These are phyloP conservation scores for Russula foetens DNA, from an alignment of 768 basidiomycete genomes.

Conservation along the genomic window DNA sequence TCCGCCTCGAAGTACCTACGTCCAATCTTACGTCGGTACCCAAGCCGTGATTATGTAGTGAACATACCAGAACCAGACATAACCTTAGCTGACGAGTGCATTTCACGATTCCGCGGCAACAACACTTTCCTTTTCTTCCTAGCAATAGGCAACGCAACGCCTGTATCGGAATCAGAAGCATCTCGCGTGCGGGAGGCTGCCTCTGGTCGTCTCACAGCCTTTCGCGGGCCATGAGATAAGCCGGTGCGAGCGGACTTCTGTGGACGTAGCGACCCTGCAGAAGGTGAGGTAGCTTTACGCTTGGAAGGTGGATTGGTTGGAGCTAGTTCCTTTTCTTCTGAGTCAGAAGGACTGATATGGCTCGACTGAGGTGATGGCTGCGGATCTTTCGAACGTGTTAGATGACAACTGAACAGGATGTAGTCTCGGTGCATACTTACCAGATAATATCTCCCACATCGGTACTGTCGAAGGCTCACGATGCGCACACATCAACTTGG, in stretches of 20 bases:
- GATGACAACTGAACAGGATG: not conserved
- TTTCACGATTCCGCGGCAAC: not conserved
- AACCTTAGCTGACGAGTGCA: not conserved
- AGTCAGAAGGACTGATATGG: not conserved
- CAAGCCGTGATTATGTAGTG: not conserved
- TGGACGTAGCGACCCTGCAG: not conserved
- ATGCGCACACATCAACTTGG: constrained; percentile 1
- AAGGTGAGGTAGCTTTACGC: constrained; percentile 2
- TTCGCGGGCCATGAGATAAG: not conserved
- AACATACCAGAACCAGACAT: not conserved
- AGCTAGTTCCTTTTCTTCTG: not conserved
- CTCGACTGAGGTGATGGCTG: not conserved
- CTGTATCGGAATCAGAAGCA: not conserved
- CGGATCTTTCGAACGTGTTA: not conserved
- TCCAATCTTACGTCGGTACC: not conserved
- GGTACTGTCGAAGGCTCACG: not conserved
- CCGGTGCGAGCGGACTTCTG: constrained; percentile 7
- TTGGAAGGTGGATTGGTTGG: not conserved
- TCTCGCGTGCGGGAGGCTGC: not conserved
- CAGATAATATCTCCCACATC: not conserved
- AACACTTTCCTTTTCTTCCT: constrained; percentile 1
- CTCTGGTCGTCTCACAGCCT: not conserved
- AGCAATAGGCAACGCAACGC: not conserved
- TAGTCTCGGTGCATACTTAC: not conserved
- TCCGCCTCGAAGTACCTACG: not conserved